A percentile compares a stretch with the other conserved stretches of the same genome.
phyloP scores from a whole-genome alignment of 164 flowering plant species.

The Magnolia kwangsiensis region DNA sequence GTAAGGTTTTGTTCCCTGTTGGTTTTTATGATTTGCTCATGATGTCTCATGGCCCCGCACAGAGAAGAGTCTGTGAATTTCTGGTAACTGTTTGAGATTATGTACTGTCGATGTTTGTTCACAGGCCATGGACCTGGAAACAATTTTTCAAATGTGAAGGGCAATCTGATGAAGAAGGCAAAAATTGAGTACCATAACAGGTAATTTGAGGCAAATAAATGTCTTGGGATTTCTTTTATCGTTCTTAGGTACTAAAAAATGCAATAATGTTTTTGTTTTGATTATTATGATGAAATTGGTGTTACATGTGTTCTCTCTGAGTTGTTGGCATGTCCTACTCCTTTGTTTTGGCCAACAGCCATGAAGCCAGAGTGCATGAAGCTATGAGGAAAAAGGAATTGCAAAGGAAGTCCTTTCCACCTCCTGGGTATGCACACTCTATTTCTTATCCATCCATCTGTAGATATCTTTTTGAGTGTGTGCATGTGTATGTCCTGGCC shows the following conservation, averaged over 20 bases:
- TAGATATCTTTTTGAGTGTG: not conserved
- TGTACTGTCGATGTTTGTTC: conserved; percentile 13
- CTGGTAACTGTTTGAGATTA: conserved; percentile 6
- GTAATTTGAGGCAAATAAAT: conserved; percentile 21
- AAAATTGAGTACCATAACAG: conserved; percentile 67
- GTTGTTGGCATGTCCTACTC: not conserved
- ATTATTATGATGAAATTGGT: not conserved
- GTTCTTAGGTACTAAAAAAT: not conserved
- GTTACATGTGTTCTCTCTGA: not conserved
- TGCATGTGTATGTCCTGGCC: not conserved
- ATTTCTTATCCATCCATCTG: not conserved
- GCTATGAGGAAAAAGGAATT: conserved; percentile 51
- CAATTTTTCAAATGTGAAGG: conserved; percentile 46
- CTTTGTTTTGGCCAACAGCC: conserved; percentile 36
- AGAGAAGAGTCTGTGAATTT: not conserved
- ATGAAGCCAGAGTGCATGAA: conserved; percentile 54
- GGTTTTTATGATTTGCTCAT: not conserved
- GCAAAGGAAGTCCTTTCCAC: conserved; percentile 24
- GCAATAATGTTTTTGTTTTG: not conserved
- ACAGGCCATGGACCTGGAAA: conserved; percentile 48
- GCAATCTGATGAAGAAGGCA: conserved; percentile 87
- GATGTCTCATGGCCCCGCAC: conserved; percentile 4
- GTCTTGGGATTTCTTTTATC: not conserved
- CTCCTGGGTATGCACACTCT: conserved; percentile 30
- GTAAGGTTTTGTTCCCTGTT: conserved; percentile 27